Percentiles rank a stretch among this genome's conserved stretches.
phyloP scores from a whole-genome alignment of 768 basidiomycete genomes.

The Leucocoprinus leucothites region DNA sequence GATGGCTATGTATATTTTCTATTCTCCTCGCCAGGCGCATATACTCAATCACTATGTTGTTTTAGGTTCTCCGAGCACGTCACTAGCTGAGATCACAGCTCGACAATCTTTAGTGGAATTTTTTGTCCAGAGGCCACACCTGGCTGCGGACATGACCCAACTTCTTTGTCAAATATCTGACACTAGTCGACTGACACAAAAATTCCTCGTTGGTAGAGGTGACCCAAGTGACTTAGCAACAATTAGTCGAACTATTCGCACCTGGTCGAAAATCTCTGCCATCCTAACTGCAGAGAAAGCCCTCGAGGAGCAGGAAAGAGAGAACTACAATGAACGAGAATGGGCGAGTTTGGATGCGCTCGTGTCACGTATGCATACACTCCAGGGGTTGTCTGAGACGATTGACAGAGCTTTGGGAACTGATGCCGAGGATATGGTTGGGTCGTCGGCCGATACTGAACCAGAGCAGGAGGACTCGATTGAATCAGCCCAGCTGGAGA shows the following conservation, averaged over 20 bases:
- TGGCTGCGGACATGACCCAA: conserved; percentile 60
- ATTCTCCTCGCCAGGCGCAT: conserved; percentile 22
- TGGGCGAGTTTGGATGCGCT: conserved; percentile 59
- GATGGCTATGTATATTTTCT: conserved; percentile 70
- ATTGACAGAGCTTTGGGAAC: conserved; percentile 50
- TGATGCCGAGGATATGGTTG: conserved; percentile 11
- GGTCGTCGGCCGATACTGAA: conserved; percentile 4
- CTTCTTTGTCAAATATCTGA: conserved; percentile 63
- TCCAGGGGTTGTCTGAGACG: conserved; percentile 49
- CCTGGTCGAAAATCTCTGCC: conserved; percentile 52
- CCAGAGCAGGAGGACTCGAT: not conserved
- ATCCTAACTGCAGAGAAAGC: conserved; percentile 54
- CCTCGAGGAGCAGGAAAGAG: conserved; percentile 41
- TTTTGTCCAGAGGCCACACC: conserved; percentile 57
- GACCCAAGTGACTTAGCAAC: conserved; percentile 61
- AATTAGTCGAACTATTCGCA: conserved; percentile 57
- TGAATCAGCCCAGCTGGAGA: not conserved
- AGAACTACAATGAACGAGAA: conserved; percentile 27
- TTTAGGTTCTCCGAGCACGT: conserved; percentile 76
- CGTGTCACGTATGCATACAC: conserved; percentile 46
- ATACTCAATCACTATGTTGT: not conserved
- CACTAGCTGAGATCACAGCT: conserved; percentile 63
- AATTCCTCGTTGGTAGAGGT: conserved; percentile 68
- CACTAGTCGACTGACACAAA: conserved; percentile 71
- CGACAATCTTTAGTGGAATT: conserved; percentile 78